phyloP scores from a whole-genome alignment of 768 basidiomycete genomes.

The Amanita subjunquillea region DNA sequence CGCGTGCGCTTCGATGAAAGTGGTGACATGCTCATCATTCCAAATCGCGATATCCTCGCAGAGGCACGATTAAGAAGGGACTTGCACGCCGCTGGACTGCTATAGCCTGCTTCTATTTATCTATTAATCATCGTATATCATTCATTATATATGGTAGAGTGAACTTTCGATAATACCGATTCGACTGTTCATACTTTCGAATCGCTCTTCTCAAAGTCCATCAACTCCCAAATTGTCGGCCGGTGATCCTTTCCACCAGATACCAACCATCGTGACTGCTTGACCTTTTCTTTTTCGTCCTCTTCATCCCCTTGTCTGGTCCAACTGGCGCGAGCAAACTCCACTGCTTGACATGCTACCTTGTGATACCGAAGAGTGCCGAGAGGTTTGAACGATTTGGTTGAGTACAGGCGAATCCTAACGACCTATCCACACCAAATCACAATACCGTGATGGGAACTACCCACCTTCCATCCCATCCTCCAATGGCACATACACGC shows the following conservation, averaged over 20 bases:
- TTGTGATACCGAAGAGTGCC: slow-evolving; percentile 83
- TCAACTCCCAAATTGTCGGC: slow-evolving; percentile 63
- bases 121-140: neutral
- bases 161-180: too few species aligned
- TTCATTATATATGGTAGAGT: too few species aligned
- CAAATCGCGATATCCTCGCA: slow-evolving; percentile 18
- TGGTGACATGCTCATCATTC: slow-evolving; percentile 13
- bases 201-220: slow-evolving; percentile 25
- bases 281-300: slow-evolving; percentile 29
- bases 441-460: neutral
- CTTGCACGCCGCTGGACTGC: slow-evolving; percentile 42
- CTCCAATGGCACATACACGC: slow-evolving; percentile 76
- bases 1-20: slow-evolving; percentile 3
- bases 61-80: slow-evolving; percentile 40
- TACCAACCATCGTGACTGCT: slow-evolving; percentile 51
- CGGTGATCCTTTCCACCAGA: slow-evolving; percentile 59
- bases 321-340: slow-evolving; percentile 31
- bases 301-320: slow-evolving; percentile 39
- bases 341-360: slow-evolving; percentile 59
- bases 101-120: slow-evolving; percentile 20
- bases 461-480: slow-evolving; percentile 85
- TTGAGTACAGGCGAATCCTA: slow-evolving; percentile 78
- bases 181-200: neutral
- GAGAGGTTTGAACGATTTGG: slow-evolving; percentile 69
- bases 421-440: neutral